Evolutionary conservation across 129 eudicot species (phyloP).

Genomic region (Glebionis coronaria): DNA sequence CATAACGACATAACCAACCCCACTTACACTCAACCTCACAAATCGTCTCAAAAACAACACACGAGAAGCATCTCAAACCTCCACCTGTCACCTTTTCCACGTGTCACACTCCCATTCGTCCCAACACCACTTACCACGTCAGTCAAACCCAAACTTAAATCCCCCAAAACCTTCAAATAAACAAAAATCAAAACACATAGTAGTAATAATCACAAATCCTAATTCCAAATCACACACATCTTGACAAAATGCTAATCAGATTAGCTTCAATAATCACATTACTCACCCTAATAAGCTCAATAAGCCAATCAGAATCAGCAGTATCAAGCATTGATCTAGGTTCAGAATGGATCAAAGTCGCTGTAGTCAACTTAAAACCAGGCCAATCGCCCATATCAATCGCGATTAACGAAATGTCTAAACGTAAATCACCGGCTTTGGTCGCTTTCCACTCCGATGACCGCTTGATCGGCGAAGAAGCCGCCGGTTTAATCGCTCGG

Average conservation of each 20-base stretch:
- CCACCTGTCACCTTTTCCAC: constrained; percentile 42
- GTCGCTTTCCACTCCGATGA: constrained; percentile 66
- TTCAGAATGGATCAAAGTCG: constrained; percentile 90
- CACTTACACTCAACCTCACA: no score
- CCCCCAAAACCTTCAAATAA: neutral
- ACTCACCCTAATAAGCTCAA: constrained; percentile 26
- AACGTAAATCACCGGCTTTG: constrained; percentile 81
- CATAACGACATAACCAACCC: no score
- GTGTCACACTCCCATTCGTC: constrained; percentile 37
- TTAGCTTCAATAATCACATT: constrained; percentile 27
- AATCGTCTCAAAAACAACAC: neutral
- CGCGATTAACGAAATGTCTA: constrained; percentile 98
- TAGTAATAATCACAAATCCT: constrained; percentile 16
- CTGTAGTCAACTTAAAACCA: constrained; percentile 91
- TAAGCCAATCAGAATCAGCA: constrained; percentile 53
- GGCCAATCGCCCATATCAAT: constrained; percentile 86
- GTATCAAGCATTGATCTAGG: constrained; percentile 97
- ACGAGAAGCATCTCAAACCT: neutral
- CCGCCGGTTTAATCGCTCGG: constrained; percentile 67
- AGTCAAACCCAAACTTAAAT: constrained; percentile 19
- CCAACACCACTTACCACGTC: constrained; percentile 29
- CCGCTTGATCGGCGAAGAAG: constrained; percentile 91
- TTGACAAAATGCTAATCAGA: constrained; percentile 12
- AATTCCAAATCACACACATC: constrained; percentile 1
- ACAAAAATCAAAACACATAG: no score